phyloP scores from a whole-genome alignment of 768 basidiomycete species.

The Ephemerocybe angulata region DNA sequence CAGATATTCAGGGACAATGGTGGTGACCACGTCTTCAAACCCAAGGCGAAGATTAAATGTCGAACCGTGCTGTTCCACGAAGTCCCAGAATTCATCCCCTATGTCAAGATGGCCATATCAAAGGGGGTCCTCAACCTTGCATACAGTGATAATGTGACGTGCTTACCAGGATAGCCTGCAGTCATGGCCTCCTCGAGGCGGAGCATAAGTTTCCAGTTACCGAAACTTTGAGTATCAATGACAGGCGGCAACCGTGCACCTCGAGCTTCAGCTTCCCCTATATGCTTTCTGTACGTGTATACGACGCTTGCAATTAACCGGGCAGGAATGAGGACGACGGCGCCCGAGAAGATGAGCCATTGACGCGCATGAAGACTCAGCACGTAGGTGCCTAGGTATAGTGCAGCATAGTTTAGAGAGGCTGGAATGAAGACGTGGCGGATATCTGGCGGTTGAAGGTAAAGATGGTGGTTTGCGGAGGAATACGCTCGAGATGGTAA shows the following conservation, averaged over 20 bases:
- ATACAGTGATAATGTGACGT: background rate
- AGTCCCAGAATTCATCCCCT: conserved; percentile 45
- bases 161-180: conserved; percentile 49
- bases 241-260: conserved; percentile 45
- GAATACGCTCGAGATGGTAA: too few species aligned
- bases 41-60: conserved; percentile 45
- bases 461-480: too few species aligned
- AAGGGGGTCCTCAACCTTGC: background rate
- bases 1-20: conserved; percentile 50
- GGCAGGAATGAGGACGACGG: conserved; percentile 4
- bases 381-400: background rate
- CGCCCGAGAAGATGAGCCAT: conserved; percentile 3
- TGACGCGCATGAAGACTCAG: background rate
- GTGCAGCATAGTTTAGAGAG: conserved; percentile 1
- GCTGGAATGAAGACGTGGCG: conserved; percentile 7
- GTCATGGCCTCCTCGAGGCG: conserved; percentile 34
- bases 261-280: conserved; percentile 36
- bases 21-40: conserved; percentile 45
- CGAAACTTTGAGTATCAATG: conserved; percentile 35
- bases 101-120: too few species aligned
- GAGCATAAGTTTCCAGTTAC: conserved; percentile 44
- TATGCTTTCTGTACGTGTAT: conserved; percentile 23
- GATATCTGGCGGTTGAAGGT: too few species aligned
- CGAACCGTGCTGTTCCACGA: conserved; percentile 35
- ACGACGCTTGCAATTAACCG: background rate